Conservation (phyloP, 345 rosid species). For the Leavenworthia alabamica region DNA sequence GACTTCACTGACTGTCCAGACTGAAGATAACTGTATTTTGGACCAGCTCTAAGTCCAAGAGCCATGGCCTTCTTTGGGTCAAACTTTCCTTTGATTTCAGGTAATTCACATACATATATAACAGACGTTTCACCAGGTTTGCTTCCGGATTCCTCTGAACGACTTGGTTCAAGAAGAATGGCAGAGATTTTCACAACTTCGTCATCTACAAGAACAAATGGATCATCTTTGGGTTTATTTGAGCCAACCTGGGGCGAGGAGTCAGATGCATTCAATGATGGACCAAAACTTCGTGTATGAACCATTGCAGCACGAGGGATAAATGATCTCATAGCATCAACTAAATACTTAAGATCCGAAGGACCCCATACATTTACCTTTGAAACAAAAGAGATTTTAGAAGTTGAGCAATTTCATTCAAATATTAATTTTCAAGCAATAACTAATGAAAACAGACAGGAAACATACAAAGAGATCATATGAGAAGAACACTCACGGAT, state of each 20-base stretch:
- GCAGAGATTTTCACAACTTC: slow-evolving; percentile 91
- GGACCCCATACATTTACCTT: slow-evolving; percentile 98
- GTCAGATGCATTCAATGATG: slow-evolving; percentile 32
- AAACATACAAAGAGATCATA: slow-evolving; percentile 24
- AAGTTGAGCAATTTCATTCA: slow-evolving; percentile 7
- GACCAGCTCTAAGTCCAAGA: slow-evolving; percentile 83
- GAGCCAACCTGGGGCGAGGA: slow-evolving; percentile 32
- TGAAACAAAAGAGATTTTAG: not conserved
- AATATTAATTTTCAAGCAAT: not conserved
- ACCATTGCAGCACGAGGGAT: slow-evolving; percentile 98
- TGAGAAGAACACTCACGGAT: slow-evolving; percentile 60
- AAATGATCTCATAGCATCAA: slow-evolving; percentile 92
- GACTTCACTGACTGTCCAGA: slow-evolving; percentile 84
- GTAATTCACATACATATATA: slow-evolving; percentile 77
- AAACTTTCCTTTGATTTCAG: slow-evolving; percentile 81
- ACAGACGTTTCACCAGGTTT: slow-evolving; percentile 84
- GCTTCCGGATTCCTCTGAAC: slow-evolving; percentile 30
- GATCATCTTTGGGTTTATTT: slow-evolving; percentile 36
- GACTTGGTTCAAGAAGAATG: slow-evolving; percentile 44
- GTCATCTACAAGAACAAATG: slow-evolving; percentile 62
- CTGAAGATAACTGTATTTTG: slow-evolving; percentile 70
- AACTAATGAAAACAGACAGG: slow-evolving; percentile 5
- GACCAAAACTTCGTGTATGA: slow-evolving; percentile 82
- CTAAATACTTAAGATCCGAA: slow-evolving; percentile 82
- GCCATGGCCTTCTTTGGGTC: slow-evolving; percentile 77